Conservation (phyloP, 192 early-diverging fungal genomes). For the Dimargaris cristalligena region DNA sequence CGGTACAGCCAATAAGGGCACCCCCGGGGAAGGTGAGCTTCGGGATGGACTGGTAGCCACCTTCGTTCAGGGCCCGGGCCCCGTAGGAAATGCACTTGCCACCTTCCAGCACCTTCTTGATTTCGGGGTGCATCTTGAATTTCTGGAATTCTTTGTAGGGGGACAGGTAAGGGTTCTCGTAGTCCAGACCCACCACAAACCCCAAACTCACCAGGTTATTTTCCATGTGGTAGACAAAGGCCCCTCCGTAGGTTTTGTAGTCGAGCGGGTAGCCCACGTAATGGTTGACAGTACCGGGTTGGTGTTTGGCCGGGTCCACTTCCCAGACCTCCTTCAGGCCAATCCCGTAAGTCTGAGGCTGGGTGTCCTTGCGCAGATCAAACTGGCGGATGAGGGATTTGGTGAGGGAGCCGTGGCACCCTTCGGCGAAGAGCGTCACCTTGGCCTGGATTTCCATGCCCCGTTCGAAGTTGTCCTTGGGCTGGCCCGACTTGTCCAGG, state of each 20-base stretch:
- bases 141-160: conserved; percentile 98
- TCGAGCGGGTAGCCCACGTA: conserved; percentile 85
- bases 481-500: conserved; percentile 69
- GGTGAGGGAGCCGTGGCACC: conserved; percentile 90
- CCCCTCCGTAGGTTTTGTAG: conserved; percentile 81
- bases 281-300: conserved; percentile 69
- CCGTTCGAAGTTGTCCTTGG: conserved; percentile 80
- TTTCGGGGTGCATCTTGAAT: conserved; percentile 84
- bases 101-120: conserved; percentile 67
- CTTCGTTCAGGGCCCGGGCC: conserved; percentile 92
- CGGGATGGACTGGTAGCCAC: conserved; percentile 88
- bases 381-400: conserved; percentile 81
- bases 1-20: conserved; percentile 86
- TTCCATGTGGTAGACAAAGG: conserved; percentile 92
- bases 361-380: conserved; percentile 67
- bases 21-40: conserved; percentile 89
- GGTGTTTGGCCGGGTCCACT: conserved; percentile 64
- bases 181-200: conserved; percentile 83
- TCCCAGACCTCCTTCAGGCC: conserved; percentile 99
- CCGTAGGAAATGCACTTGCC: conserved; percentile 85
- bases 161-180: conserved; percentile 82
- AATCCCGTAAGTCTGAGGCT: conserved; percentile 83
- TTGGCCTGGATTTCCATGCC: conserved; percentile 92
- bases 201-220: conserved; percentile 76
- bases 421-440: conserved; percentile 91